Percentiles rank a stretch among this genome's conserved stretches.
Conservation (phyloP, 2,329 filamentous ascomycete genomes). For the Calonectria pseudoreteaudii region DNA sequence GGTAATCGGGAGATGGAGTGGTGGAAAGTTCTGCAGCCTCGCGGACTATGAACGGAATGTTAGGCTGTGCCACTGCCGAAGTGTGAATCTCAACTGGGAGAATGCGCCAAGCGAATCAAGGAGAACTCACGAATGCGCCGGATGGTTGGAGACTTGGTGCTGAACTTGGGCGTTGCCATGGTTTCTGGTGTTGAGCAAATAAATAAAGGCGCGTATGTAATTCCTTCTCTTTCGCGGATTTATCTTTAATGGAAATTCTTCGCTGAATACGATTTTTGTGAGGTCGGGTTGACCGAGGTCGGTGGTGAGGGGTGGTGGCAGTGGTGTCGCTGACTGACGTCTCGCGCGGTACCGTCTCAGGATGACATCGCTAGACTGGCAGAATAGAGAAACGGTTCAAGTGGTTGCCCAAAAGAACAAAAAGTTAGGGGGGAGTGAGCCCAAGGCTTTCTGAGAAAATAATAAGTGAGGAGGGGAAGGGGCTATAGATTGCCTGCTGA, state of each 20-base stretch:
- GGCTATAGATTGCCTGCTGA: background rate
- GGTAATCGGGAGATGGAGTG: slow-evolving; percentile 86
- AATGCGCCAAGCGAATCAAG: background rate
- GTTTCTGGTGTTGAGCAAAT: slow-evolving; percentile 30
- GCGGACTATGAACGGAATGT: slow-evolving; percentile 68
- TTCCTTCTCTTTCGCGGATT: background rate
- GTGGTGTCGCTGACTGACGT: slow-evolving; percentile 11
- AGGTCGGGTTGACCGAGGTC: background rate
- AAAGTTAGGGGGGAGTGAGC: background rate
- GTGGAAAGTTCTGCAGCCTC: slow-evolving; percentile 89
- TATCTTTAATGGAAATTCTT: too few species aligned
- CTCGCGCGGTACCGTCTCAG: slow-evolving; percentile 16
- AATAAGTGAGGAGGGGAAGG: background rate
- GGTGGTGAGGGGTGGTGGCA: background rate
- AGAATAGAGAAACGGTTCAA: background rate
- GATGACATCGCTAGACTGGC: background rate
- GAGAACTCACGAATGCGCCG: slow-evolving; percentile 78
- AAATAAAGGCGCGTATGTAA: background rate
- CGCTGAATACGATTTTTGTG: background rate
- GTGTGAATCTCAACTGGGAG: background rate
- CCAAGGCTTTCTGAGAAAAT: background rate
- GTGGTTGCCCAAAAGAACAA: background rate
- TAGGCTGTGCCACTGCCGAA: background rate
- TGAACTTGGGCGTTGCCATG: slow-evolving; percentile 65
- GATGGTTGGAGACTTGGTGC: slow-evolving; percentile 85